phyloP scores from a whole-genome alignment of 768 basidiomycete genomes.

The Boletus rubropictus region DNA sequence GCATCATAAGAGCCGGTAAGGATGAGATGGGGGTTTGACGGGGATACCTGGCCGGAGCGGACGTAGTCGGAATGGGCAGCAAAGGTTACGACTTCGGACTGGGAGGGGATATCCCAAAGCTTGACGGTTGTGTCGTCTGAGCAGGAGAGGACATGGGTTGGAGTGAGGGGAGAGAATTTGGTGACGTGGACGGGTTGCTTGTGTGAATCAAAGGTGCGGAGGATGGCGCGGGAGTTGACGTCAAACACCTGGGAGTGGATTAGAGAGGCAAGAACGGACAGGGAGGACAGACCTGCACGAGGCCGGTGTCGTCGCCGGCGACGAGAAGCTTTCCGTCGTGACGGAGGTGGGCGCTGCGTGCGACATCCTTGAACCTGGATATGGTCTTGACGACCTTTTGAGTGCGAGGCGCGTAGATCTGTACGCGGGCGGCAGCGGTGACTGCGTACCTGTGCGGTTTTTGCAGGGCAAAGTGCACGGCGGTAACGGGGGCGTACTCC shows the following conservation, averaged over 20 bases:
- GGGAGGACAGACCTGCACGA: slow-evolving; percentile 53
- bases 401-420: slow-evolving; percentile 93
- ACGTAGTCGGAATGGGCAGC: slow-evolving; percentile 91
- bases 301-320: slow-evolving; percentile 90
- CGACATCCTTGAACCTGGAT: slow-evolving; percentile 94
- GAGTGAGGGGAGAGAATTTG: slow-evolving; percentile 77
- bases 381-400: slow-evolving; percentile 97
- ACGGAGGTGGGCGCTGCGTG: slow-evolving; percentile 82
- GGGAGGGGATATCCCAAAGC: slow-evolving; percentile 93
- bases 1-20: slow-evolving; percentile 95
- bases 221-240: slow-evolving; percentile 85
- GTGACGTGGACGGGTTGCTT: slow-evolving; percentile 96
- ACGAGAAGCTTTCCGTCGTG: slow-evolving; percentile 92
- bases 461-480: slow-evolving; percentile 82
- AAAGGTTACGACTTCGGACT: slow-evolving; percentile 74
- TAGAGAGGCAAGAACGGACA: neutral
- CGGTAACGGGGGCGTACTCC: slow-evolving; percentile 94
- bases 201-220: slow-evolving; percentile 87
- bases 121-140: slow-evolving; percentile 94
- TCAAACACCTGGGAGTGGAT: slow-evolving; percentile 71
- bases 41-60: slow-evolving; percentile 83
- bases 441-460: slow-evolving; percentile 94
- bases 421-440: slow-evolving; percentile 87
- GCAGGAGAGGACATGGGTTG: slow-evolving; percentile 85
- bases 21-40: slow-evolving; percentile 75